Evolutionary conservation across 1,284 basidiomycete species (phyloP), one percentile per base, ranked within the genome.

Genomic region (Cutaneotrichosporon daszewskae): DNA sequence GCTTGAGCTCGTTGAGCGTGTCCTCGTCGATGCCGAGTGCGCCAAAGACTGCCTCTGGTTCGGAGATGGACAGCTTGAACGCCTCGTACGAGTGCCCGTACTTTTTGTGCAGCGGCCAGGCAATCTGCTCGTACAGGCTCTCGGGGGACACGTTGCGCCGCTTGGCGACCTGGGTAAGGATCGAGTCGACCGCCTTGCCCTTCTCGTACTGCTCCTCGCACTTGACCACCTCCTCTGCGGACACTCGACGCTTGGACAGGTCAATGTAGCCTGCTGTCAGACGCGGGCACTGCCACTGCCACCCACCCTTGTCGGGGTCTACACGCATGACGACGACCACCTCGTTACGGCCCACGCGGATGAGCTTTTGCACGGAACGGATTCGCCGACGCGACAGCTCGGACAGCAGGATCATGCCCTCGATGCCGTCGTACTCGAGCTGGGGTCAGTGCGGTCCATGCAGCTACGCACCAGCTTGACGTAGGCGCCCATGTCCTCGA

Each of bases 401-500:
- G 9, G 94, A 96, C 18, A 98, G 82, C 23, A 98, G 74, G 59
- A 99, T 98, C 94, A 99, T 99, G 59, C 95, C 94, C 71, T 99
- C 95, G 47, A 94, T 95, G 68, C 92, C 92, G 72, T 98, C 94
- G 68, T 98, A 97, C 73, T 97, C 92, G 62, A 97, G 83, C 90
- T 95, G 69, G 18, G 22, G 17, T 25, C 25, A 29, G 43, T 43
- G 14, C 18, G 32, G 20, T 18, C 32, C 17, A 23, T n/a, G 32
- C 20, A 19, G 12, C 3, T 20, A 76, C 86, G 61, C 57, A 92
- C 89, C 59, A 99, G 79, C 72, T 96, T 96, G 58, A 99, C 95
- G 71, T 99, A 98, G 40, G 95, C 94, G 44, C 95, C 94, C 92
- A 97, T 98, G 73, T 98, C 94, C 48, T 91, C 91, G 62, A 98